Base-by-base conservation (phyloP, 306 rosid genomes). In the Gastrolobium bilobum region DNA sequence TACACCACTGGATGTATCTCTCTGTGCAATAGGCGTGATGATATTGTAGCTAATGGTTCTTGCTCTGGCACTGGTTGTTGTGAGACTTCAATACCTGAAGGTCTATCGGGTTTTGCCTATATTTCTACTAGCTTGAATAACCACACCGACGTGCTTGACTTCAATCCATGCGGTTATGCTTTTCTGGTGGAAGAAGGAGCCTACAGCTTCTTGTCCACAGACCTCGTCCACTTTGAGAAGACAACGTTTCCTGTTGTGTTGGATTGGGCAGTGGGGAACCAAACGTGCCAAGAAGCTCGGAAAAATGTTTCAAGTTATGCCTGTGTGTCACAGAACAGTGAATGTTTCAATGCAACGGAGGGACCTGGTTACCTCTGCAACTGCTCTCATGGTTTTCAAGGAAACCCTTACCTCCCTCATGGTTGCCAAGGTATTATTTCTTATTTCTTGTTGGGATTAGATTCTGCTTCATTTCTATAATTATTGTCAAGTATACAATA, bases 11-110 rank as follows among this genome's bases (percentile, higher is more conserved):
- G 75, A 2, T 91, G 95, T 26, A 0, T 40, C 3, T 62, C 91
- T 3, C 0, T 1, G 0, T 89, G 91, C 59, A 33, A 7, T 4
- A 59, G 39, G 1, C 64, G 5, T 3, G 11, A 4, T 0, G 44
- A 33, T 4, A 54, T 80, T 0, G 44, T 62, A 1, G 29, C 2
- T 1, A 40, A 80, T 2, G 78, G 78, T 3, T 2, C 77, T 0
- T 90, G 92, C 52, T 64, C 77, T 0, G 90, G 89, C 7, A 26
- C 37, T 0, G 91, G 91, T 2, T 88, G 91, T 48, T 87, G 93
- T 58, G 75, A 84, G 51, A 35, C 76, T 26, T 2, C 37, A 0
- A 71, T 88, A 11, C 85, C 89, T 0, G 11, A 31, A 0, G 82
- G 80, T 1, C 5, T 81, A 1, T 50, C 14, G 0, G 1, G 0